Percentiles rank a stretch among this genome's conserved stretches.
Conservation (phyloP, 2,329 filamentous ascomycete genomes). For the Eurotiales sp. region DNA sequence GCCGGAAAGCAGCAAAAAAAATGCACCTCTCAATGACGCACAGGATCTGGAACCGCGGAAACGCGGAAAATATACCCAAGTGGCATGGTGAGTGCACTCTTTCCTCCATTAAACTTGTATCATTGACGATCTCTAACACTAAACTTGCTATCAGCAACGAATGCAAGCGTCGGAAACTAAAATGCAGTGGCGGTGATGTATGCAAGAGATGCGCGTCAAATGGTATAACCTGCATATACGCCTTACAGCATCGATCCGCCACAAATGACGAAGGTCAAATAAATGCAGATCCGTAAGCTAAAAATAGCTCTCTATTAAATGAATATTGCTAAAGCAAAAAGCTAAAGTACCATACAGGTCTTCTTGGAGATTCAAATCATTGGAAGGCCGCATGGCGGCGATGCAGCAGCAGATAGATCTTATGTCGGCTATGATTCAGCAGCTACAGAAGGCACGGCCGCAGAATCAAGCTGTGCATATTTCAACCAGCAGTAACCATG, state of each 20-base stretch:
- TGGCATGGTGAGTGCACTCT: slow-evolving; percentile 28
- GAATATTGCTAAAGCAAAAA: not conserved
- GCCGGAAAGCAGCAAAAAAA: slow-evolving; percentile 9
- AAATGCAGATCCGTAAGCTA: not conserved
- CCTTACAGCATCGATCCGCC: slow-evolving; percentile 1
- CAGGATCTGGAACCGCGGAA: slow-evolving; percentile 19
- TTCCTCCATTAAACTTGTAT: not conserved
- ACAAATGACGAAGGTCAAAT: not conserved
- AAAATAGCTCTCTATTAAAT: not conserved
- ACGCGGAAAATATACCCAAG: slow-evolving; percentile 34
- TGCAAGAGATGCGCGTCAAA: slow-evolving; percentile 12
- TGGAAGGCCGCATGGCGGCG: slow-evolving; percentile 26
- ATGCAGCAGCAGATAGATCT: slow-evolving; percentile 28
- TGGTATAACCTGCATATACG: slow-evolving; percentile 9
- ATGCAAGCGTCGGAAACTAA: slow-evolving; percentile 15
- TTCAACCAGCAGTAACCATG: not conserved
- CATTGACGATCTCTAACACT: not conserved
- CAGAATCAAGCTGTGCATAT: slow-evolving; percentile 3
- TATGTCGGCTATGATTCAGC: slow-evolving; percentile 27
- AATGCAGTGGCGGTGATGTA: slow-evolving; percentile 14
- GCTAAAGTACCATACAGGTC: not conserved
- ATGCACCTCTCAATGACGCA: not conserved
- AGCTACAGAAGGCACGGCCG: slow-evolving; percentile 17
- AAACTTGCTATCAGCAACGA: slow-evolving; percentile 9
- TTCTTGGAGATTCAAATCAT: not conserved